Evolutionary conservation across 441 rosid species (phyloP), one percentile per base, ranked within the genome.

Genomic region (Gossypium schwendimanii): DNA sequence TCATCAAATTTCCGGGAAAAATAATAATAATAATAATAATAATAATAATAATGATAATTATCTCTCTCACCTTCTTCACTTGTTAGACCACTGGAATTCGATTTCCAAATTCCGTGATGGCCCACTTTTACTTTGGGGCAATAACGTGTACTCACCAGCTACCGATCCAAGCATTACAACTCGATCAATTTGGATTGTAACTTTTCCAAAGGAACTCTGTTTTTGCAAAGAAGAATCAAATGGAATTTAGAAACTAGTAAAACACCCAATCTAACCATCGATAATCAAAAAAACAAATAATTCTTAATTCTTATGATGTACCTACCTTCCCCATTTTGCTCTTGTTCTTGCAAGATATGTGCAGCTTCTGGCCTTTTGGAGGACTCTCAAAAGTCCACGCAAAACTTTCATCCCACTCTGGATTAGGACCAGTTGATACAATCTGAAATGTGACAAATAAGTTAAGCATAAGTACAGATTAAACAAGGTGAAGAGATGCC

Each of bases 241-340:
- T 21, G 2, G 71, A 39, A 57, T 26, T 17, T n/a, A 33, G 61
- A 31, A 58, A 24, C 20, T 17, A 52, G 44, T 14, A 15, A 50
- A 15, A 57, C 50, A 36, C 24, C 39, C 20, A 52, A 12, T 1
- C 18, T 18, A 47, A 24, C 64, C 41, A 26, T 5, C 33, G 8
- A 53, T 6, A 17, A 9, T 21, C 4, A 50, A 23, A 18, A 52
- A 67, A 52, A 23, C 53, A 64, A 26, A 47, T 21, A 28, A 47
- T 6, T 52, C 44, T 77, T 6, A 28, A n/a, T n/a, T 4, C n/a
- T 52, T 28, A 17, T 20, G n/a, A 26, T 50, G 53, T 33, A 49
- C 18, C 75, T 82, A 87, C 99, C 97, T 96, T 96, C 72, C 99
- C 99, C 99, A 96, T 94, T 86, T 94, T 96, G 87, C 98, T 96